Conservation (phyloP, 1,284 basidiomycete genomes). For the Trametes sp. region DNA sequence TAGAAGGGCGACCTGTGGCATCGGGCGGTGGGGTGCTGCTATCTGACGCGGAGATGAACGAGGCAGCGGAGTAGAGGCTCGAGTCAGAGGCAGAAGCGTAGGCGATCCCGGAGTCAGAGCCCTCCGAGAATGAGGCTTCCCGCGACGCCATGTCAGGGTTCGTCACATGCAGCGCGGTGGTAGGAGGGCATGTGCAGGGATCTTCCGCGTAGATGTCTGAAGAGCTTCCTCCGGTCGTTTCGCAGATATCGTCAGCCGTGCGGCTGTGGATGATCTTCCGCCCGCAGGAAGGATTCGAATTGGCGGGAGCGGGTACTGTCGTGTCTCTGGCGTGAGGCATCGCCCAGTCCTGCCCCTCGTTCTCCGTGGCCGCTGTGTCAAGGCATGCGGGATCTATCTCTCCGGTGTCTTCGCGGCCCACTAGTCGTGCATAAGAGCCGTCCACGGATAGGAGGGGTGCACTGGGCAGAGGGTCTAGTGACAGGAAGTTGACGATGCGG, state of each 20-base stretch:
- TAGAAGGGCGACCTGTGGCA: background rate
- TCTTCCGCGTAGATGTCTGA: background rate
- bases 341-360: background rate
- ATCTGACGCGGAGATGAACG: background rate
- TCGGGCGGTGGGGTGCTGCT: background rate
- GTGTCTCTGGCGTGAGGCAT: background rate
- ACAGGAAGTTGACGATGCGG: conserved; percentile 80
- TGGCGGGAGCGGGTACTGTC: background rate
- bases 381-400: background rate
- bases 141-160: conserved; percentile 8
- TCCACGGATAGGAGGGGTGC: conserved; percentile 38
- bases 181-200: background rate
- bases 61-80: conserved; percentile 37
- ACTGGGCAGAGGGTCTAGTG: conserved; percentile 78
- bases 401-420: conserved; percentile 10
- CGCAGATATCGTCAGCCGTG: background rate
- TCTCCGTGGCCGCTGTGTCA: background rate
- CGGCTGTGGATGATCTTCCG: background rate
- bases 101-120: background rate
- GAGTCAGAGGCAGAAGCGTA: conserved; percentile 26
- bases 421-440: conserved; percentile 32
- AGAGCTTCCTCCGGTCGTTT: background rate
- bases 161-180: conserved; percentile 7
- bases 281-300: background rate
- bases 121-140: background rate